Percentiles rank a stretch among this genome's conserved stretches.
These are phyloP conservation scores for Porogramme epimiltina DNA, from an alignment of 1,284 basidiomycete genomes.

Conservation along the genomic window DNA sequence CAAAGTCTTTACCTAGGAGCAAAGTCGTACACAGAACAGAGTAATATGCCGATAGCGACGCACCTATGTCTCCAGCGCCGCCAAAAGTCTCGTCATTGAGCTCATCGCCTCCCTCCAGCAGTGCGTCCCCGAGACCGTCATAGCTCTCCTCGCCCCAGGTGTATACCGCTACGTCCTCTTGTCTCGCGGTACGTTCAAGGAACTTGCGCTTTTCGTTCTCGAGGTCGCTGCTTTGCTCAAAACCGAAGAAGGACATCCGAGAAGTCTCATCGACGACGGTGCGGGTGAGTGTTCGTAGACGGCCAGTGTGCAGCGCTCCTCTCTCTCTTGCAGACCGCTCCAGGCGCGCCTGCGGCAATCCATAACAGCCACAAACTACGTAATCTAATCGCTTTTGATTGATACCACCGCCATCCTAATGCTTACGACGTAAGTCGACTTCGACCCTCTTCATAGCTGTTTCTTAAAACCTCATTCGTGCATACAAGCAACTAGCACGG, in stretches of 20 bases:
- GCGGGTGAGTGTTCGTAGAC: background rate
- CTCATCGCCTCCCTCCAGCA: slow-evolving; percentile 89
- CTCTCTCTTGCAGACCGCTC: no score
- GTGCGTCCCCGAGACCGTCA: slow-evolving; percentile 85
- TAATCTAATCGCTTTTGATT: no score
- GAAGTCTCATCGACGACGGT: slow-evolving; percentile 19
- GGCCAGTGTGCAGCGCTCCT: no score
- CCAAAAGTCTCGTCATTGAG: slow-evolving; percentile 98
- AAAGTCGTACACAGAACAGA: no score
- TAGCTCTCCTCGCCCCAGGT: slow-evolving; percentile 90
- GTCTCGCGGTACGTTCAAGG: slow-evolving; percentile 45
- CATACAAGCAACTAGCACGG: no score
- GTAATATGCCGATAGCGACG: slow-evolving; percentile 28
- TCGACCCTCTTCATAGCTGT: no score
- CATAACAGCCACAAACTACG: no score
- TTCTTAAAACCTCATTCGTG: no score
- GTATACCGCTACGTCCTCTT: slow-evolving; percentile 83
- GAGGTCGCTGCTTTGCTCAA: slow-evolving; percentile 60
- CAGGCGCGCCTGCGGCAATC: no score
- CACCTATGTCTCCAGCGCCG: slow-evolving; percentile 65
- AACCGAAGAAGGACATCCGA: slow-evolving; percentile 80
- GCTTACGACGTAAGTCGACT: no score
- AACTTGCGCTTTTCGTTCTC: slow-evolving; percentile 62
- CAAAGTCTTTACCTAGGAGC: slow-evolving; percentile 86
- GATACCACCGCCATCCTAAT: no score